A percentile compares a stretch with the other conserved stretches of the same genome.
phyloP scores from a whole-genome alignment of 169 alveolate species.

The Plasmodium inui region DNA sequence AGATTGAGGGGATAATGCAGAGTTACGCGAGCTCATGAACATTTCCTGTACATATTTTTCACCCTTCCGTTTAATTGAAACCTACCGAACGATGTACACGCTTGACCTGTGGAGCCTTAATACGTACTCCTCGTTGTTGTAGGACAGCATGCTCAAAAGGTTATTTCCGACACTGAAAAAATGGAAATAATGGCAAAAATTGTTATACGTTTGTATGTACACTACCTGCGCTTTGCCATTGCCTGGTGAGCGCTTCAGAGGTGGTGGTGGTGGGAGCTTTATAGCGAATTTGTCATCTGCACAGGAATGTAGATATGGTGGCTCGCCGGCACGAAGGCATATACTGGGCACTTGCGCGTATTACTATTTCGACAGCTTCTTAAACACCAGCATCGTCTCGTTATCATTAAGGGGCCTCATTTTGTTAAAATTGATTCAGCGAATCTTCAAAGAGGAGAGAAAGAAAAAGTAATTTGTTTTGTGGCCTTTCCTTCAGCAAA shows the following conservation, averaged over 20 bases:
- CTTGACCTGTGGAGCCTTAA: slow-evolving; percentile 41
- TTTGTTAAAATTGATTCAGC: slow-evolving; percentile 3
- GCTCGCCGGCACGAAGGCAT: background rate
- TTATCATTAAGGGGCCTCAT: slow-evolving; percentile 76
- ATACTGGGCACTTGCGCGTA: background rate
- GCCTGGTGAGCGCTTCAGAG: background rate
- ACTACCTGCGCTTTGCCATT: background rate
- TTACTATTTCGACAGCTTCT: slow-evolving; percentile 73
- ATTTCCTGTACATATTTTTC: background rate
- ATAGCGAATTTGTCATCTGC: background rate
- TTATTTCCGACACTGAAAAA: slow-evolving; percentile 65
- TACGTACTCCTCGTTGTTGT: slow-evolving; percentile 63
- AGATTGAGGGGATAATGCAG: background rate
- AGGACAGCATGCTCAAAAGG: slow-evolving; percentile 69
- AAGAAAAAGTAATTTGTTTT: background rate
- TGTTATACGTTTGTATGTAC: background rate
- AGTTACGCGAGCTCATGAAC: background rate
- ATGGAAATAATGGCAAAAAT: background rate
- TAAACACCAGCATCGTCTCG: slow-evolving; percentile 74
- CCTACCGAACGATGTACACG: slow-evolving; percentile 54
- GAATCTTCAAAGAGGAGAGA: background rate
- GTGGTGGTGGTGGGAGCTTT: background rate
- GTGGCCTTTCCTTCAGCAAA: background rate
- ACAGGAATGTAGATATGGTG: background rate
- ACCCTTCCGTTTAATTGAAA: background rate